Evolutionary conservation across 306 rosid genomes (phyloP).

Genomic region (Albizia julibrissin): DNA sequence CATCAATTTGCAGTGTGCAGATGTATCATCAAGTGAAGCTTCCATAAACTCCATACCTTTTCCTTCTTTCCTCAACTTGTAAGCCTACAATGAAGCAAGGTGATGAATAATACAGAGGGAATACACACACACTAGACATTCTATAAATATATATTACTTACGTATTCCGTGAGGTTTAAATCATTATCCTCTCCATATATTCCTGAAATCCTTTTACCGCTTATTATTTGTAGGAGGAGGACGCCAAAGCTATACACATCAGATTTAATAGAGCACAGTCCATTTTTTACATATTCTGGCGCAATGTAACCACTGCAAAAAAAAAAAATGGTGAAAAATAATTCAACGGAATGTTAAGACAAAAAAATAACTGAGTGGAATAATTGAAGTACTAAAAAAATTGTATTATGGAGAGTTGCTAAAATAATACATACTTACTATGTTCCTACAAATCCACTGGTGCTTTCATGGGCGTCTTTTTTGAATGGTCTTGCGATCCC

Average conservation of each 20-base stretch:
- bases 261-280: constrained; percentile 38
- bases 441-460: constrained; percentile 49
- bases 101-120: not conserved
- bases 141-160: constrained; percentile 16
- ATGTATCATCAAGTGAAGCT: constrained; percentile 34
- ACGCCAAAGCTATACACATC: constrained; percentile 49
- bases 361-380: not conserved
- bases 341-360: too few species aligned
- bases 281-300: not conserved
- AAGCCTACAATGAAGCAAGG: constrained; percentile 34
- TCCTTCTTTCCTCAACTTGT: constrained; percentile 41
- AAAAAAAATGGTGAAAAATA: not conserved
- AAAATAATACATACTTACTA: constrained; percentile 31
- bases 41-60: constrained; percentile 42
- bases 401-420: not conserved
- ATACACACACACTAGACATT: too few species aligned
- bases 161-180: constrained; percentile 36
- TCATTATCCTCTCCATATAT: constrained; percentile 25
- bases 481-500: constrained; percentile 57
- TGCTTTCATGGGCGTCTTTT: constrained; percentile 36
- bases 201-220: constrained; percentile 29
- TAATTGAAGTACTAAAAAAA: too few species aligned
- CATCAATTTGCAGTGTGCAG: constrained; percentile 34
- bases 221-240: constrained; percentile 45
- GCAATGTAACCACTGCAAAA: constrained; percentile 38